Evolutionary conservation across 805 yeast species (phyloP).

Genomic region (Tetrapisispora namnaoensis): DNA sequence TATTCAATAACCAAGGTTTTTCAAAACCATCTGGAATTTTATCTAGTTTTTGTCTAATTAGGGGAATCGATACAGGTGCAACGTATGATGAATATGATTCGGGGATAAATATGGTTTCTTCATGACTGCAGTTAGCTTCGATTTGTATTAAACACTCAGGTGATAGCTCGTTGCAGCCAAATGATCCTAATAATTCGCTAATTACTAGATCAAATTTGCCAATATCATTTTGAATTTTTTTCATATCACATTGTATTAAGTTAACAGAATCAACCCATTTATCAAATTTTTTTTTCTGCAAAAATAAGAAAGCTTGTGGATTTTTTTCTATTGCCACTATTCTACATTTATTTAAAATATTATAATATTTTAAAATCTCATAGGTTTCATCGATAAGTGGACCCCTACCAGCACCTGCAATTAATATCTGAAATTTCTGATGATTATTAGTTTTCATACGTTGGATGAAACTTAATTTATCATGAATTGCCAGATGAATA

Average conservation of each 20-base stretch:
- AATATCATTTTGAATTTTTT: slow-evolving; percentile 37
- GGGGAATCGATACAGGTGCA: slow-evolving; percentile 60
- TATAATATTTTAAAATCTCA: slow-evolving; percentile 31
- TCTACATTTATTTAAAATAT: slow-evolving; percentile 15
- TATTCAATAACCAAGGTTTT: slow-evolving; percentile 38
- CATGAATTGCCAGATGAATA: slow-evolving; percentile 42
- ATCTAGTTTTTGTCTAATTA: slow-evolving; percentile 33
- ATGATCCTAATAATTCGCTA: slow-evolving; percentile 79
- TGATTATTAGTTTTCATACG: background rate
- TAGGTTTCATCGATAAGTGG: slow-evolving; percentile 54
- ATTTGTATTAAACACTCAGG: slow-evolving; percentile 64
- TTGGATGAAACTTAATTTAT: slow-evolving; percentile 15
- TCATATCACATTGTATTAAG: slow-evolving; percentile 49
- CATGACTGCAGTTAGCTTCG: slow-evolving; percentile 32
- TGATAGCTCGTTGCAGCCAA: slow-evolving; percentile 84
- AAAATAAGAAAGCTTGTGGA: slow-evolving; percentile 43
- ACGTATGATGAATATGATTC: slow-evolving; percentile 46
- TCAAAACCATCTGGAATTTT: slow-evolving; percentile 26
- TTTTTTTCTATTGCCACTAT: slow-evolving; percentile 67
- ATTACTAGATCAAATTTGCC: slow-evolving; percentile 48
- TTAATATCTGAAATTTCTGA: slow-evolving; percentile 34
- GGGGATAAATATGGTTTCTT: slow-evolving; percentile 52
- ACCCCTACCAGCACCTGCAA: slow-evolving; percentile 87
- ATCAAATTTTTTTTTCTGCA: slow-evolving; percentile 39
- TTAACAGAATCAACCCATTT: slow-evolving; percentile 46